These are phyloP conservation scores for Nadsonia starkeyi-henricii DNA, from an alignment of 1,139 yeast genomes.

Conservation along the genomic window DNA sequence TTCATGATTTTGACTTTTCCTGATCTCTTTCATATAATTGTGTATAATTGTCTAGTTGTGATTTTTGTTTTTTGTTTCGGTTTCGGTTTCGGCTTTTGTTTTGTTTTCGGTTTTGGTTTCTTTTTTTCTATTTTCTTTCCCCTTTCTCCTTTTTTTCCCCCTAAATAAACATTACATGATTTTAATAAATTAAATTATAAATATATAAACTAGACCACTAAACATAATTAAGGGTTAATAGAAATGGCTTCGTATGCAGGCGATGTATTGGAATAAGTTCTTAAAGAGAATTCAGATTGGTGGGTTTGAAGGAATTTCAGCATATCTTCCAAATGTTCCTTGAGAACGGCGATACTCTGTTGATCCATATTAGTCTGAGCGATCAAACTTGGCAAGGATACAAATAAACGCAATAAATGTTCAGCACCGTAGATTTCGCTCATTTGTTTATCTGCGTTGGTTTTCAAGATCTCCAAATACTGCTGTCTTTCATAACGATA, in stretches of 20 bases:
- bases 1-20: too few species aligned
- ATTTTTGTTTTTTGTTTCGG: too few species aligned
- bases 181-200: constrained; percentile 1
- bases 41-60: too few species aligned
- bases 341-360: constrained; percentile 46
- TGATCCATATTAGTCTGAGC: constrained; percentile 73
- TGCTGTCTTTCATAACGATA: constrained; percentile 82
- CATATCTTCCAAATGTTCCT: constrained; percentile 40
- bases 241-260: constrained; percentile 43
- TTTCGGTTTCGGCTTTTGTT: too few species aligned
- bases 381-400: constrained; percentile 67
- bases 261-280: constrained; percentile 38
- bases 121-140: too few species aligned
- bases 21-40: too few species aligned
- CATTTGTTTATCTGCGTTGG: constrained; percentile 25
- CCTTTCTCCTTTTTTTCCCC: too few species aligned
- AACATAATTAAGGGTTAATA: not conserved
- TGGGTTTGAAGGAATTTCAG: constrained; percentile 35
- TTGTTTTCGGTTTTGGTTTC: too few species aligned
- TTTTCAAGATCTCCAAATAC: constrained; percentile 40
- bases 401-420: constrained; percentile 60
- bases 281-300: constrained; percentile 34
- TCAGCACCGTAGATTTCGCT: constrained; percentile 58
- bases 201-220: not conserved
- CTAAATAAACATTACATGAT: too few species aligned